Evolutionary conservation across 192 early-diverging fungal genomes (phyloP).

Genomic region (Podila clonocystis): DNA sequence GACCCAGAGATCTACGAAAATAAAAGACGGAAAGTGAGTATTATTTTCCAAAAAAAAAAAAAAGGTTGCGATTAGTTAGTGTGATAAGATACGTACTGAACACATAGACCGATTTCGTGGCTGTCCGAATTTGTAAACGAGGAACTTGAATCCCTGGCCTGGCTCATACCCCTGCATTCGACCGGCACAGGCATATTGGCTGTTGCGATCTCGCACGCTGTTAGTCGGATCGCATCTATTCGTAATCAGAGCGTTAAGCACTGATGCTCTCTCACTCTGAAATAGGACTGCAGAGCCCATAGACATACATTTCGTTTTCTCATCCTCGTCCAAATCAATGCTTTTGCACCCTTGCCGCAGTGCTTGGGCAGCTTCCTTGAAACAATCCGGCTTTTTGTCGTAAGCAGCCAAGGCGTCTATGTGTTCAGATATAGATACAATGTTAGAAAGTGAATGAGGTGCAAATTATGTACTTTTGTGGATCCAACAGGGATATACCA

Average conservation of each 20-base stretch:
- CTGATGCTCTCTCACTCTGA: neutral
- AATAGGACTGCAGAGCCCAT: neutral
- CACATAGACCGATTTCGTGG: constrained; percentile 27
- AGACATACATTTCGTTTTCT: constrained; percentile 50
- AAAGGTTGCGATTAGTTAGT: neutral
- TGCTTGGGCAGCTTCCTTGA: constrained; percentile 37
- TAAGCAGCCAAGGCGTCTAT: constrained; percentile 36
- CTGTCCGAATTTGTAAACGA: neutral
- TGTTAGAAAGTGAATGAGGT: neutral
- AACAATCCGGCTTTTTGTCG: constrained; percentile 44
- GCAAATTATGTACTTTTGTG: neutral
- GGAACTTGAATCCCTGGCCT: neutral
- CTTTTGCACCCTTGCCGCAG: constrained; percentile 48
- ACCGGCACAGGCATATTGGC: constrained; percentile 45
- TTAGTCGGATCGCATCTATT: constrained; percentile 48
- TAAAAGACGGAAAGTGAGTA: neutral
- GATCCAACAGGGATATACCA: neutral
- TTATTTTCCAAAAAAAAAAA: neutral
- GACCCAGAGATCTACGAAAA: constrained; percentile 33
- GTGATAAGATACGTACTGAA: constrained; percentile 22
- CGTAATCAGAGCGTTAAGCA: neutral
- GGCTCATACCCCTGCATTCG: constrained; percentile 25
- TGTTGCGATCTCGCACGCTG: constrained; percentile 50
- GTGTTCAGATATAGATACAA: neutral
- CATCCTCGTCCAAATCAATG: constrained; percentile 38